Evolutionary conservation across 208 protist species (phyloP), one percentile per base, ranked within the genome.

Genomic region (Porcisia deanei): DNA sequence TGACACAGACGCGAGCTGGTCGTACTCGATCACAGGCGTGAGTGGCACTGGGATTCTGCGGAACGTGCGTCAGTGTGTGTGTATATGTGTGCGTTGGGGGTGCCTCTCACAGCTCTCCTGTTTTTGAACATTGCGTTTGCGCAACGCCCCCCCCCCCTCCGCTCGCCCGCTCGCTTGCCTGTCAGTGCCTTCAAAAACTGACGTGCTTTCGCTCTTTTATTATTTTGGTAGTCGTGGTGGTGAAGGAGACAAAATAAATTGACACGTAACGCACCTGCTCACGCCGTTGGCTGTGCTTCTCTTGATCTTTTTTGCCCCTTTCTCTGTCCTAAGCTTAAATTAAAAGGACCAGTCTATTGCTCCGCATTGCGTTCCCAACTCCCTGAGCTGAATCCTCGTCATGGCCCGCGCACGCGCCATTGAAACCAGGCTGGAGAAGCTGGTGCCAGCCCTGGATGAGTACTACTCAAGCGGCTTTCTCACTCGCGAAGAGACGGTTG

Each of bases 351-450:
- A 18, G 22, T 52, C 63, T 47, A 10, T 43, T 67, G 34, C 8
- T 8, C 47, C 7, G 41, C 41, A 49, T 47, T 22, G 2, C 22
- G 16, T 47, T n/a, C 41, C 41, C 41, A n/a, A 49, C 41, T 3
- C 2, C 41, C 22, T 16, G 14, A 57, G 66, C 47, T 22, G 4
- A 20, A 16, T 41, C 12, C 14, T 14, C 43, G 58, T 6, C 55
- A 97, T 97, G 93, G 77, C 93, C 22, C 93, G 93, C 77, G 81
- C 91, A 77, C 88, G 82, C 61, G 93, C 93, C 34, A 93, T 97
- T 77, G 91, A 97, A 71, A 97, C 93, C 14, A 86, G 93, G 59
- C 82, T 97, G 37, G 91, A 97, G 86, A 94, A 93, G 86, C 85
- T 94, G 45, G 79, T 94, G 37, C 93, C 93, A 6, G 82, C 91